Evolutionary conservation across 2,329 filamentous ascomycete genomes (phyloP).

Genomic region (Fusarium sp.): DNA sequence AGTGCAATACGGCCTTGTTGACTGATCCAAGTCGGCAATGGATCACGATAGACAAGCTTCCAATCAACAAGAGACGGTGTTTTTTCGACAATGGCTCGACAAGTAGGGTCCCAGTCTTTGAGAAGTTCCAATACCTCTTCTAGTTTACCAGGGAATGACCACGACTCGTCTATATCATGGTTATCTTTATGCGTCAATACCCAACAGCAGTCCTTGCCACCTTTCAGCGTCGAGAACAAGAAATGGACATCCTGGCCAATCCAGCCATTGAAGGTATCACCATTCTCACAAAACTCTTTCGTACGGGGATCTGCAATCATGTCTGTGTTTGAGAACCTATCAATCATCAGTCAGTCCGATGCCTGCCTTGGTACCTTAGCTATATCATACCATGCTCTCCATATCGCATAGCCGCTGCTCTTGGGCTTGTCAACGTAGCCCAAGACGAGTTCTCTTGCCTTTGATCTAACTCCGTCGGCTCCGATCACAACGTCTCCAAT

Average conservation of each 20-base stretch:
- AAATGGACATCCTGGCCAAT: slow-evolving; percentile 59
- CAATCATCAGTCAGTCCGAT: accelerated
- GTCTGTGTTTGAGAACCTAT: slow-evolving; percentile 58
- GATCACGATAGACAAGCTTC: slow-evolving; percentile 41
- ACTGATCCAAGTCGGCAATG: slow-evolving; percentile 35
- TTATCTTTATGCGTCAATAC: slow-evolving; percentile 65
- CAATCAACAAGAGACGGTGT: slow-evolving; percentile 32
- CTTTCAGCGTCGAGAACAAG: slow-evolving; percentile 69
- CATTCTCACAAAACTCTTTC: slow-evolving; percentile 67
- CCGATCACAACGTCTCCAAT: slow-evolving; percentile 38
- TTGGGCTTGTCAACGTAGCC: slow-evolving; percentile 34
- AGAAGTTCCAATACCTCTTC: slow-evolving; percentile 34
- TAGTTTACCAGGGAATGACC: slow-evolving; percentile 39
- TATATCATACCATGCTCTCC: slow-evolving; percentile 65
- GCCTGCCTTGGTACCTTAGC: accelerated
- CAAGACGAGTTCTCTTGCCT: slow-evolving; percentile 40
- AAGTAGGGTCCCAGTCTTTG: slow-evolving; percentile 29
- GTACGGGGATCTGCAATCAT: slow-evolving; percentile 67
- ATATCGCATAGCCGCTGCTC: slow-evolving; percentile 43
- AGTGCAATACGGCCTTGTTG: slow-evolving; percentile 11
- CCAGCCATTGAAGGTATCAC: slow-evolving; percentile 73
- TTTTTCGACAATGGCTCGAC: slow-evolving; percentile 40
- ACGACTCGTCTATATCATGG: slow-evolving; percentile 40
- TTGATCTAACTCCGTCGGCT: slow-evolving; percentile 39
- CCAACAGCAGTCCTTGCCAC: slow-evolving; percentile 64